phyloP scores from a whole-genome alignment of 2,329 filamentous ascomycete species.

The Monilinia vaccinii-corymbosi region DNA sequence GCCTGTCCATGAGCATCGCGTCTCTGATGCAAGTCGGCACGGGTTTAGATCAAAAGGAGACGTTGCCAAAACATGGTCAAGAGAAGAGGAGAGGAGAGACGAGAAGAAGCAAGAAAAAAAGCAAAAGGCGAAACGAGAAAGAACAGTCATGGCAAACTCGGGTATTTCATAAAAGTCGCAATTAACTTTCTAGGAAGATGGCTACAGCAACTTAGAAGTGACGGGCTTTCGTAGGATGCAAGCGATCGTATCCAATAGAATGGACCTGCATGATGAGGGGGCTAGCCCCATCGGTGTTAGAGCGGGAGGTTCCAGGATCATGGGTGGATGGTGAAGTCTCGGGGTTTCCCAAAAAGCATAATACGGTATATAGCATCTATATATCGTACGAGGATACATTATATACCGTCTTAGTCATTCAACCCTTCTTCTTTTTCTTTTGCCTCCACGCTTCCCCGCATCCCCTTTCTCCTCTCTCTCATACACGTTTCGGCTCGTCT shows the following conservation, averaged over 20 bases:
- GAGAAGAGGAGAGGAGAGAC: not conserved
- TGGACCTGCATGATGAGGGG: not conserved
- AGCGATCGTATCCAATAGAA: conserved; percentile 2
- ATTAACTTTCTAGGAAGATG: conserved; percentile 2
- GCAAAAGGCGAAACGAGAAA: not conserved
- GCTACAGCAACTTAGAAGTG: not conserved
- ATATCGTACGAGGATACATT: too few species aligned
- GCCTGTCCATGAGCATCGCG: conserved; percentile 9
- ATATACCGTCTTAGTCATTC: too few species aligned
- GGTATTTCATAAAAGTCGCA: conserved; percentile 5
- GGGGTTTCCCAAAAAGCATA: too few species aligned
- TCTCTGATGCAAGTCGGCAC: not conserved
- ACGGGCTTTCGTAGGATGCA: not conserved
- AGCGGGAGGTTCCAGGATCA: too few species aligned
- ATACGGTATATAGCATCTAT: too few species aligned
- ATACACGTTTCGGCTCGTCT: too few species aligned
- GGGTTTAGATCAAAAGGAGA: not conserved
- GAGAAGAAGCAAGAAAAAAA: not conserved
- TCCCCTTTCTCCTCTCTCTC: too few species aligned
- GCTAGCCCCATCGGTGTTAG: too few species aligned
- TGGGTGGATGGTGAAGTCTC: too few species aligned
- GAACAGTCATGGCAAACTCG: not conserved
- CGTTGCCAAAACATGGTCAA: not conserved
- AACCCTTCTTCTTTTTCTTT: too few species aligned
- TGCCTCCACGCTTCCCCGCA: too few species aligned